Percentiles rank a stretch among this genome's conserved stretches.
Evolutionary conservation across 805 yeast species (phyloP).

Genomic region (Cyberlindnera subsufficiens): DNA sequence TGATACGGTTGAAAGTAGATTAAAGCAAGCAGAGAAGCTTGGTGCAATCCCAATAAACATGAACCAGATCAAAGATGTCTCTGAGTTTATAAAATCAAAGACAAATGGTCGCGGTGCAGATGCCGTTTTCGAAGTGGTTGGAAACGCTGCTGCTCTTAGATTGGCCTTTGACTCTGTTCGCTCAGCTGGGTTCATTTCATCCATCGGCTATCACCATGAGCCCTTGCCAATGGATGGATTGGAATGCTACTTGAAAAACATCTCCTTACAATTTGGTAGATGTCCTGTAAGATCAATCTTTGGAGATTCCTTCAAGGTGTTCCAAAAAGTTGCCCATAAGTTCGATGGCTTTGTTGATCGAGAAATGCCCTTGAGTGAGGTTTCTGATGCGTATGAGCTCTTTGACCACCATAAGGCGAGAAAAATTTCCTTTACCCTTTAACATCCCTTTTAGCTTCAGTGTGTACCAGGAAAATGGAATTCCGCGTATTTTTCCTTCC

Average conservation of each 20-base stretch:
- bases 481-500: too few relatives aligned
- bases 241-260: conserved; percentile 52
- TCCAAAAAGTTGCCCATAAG: conserved; percentile 36
- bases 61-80: conserved; percentile 31
- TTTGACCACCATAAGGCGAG: conserved; percentile 50
- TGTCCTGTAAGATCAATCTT: conserved; percentile 57
- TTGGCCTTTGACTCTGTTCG: conserved; percentile 49
- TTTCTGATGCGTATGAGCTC: conserved; percentile 39
- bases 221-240: conserved; percentile 50
- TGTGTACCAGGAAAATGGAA: too few relatives aligned
- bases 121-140: conserved; percentile 56
- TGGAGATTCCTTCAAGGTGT: conserved; percentile 43
- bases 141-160: conserved; percentile 44
- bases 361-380: conserved; percentile 38
- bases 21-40: conserved; percentile 49
- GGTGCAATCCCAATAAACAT: conserved; percentile 47
- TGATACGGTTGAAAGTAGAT: conserved; percentile 59
- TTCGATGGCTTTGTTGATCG: conserved; percentile 48
- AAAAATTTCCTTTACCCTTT: conserved; percentile 41
- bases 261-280: conserved; percentile 55
- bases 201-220: conserved; percentile 58
- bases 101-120: conserved; percentile 49
- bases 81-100: conserved; percentile 25
- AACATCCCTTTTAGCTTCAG: not conserved
- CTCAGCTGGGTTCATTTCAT: conserved; percentile 50